Evolutionary conservation across 441 rosid genomes (phyloP).

Genomic region (Eutrema salsugineum): DNA sequence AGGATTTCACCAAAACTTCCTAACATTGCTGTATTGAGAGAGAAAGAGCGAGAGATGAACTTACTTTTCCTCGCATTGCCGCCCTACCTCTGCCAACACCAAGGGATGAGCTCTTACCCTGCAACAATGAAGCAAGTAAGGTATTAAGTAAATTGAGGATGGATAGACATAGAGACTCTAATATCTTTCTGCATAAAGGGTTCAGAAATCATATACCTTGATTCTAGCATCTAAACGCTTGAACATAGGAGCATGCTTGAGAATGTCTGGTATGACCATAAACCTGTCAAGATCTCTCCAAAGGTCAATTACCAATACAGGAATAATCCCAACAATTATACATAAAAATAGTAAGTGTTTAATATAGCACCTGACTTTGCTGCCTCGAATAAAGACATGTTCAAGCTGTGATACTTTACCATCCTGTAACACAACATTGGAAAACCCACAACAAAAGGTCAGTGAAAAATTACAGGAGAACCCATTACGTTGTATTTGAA

Average conservation of each 20-base stretch:
- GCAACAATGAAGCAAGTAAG: constrained; percentile 24
- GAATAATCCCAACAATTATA: not conserved
- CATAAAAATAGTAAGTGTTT: not conserved
- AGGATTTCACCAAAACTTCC: not conserved
- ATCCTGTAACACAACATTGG: constrained; percentile 49
- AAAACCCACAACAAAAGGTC: not conserved
- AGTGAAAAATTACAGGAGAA: not conserved
- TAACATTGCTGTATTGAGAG: not conserved
- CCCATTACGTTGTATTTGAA: not conserved
- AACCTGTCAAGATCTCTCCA: constrained; percentile 50
- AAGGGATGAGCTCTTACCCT: constrained; percentile 96
- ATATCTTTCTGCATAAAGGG: not conserved
- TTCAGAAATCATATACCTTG: constrained; percentile 45
- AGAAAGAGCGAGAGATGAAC: constrained; percentile 13
- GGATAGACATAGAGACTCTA: not conserved
- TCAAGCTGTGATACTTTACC: constrained; percentile 97
- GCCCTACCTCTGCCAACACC: constrained; percentile 99
- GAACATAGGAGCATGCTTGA: constrained; percentile 98
- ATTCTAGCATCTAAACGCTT: constrained; percentile 96
- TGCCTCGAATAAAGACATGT: constrained; percentile 95
- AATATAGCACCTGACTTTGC: constrained; percentile 85
- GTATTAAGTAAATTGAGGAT: not conserved
- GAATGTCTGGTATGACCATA: constrained; percentile 99
- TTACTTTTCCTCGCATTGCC: constrained; percentile 97
- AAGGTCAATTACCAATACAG: not conserved